These are phyloP conservation scores for Wickerhamiella nectarea DNA, from an alignment of 805 yeast genomes.

Conservation along the genomic window DNA sequence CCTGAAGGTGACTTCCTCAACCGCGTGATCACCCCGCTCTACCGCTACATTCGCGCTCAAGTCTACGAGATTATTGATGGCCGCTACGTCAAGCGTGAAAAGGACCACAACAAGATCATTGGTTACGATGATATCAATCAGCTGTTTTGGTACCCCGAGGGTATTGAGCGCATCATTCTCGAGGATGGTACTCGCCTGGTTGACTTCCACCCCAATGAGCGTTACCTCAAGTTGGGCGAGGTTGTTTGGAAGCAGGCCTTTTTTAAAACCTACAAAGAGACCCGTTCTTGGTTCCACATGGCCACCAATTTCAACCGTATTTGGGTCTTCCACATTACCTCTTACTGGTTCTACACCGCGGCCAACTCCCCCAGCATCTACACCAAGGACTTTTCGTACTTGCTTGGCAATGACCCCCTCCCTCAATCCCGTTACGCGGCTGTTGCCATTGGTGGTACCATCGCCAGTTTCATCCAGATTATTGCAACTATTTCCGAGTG, in stretches of 20 bases:
- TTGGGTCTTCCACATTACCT: conserved; percentile 83
- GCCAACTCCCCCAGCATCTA: conserved; percentile 85
- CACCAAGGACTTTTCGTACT: conserved; percentile 74
- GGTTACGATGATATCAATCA: conserved; percentile 98
- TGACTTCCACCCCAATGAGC: conserved; percentile 79
- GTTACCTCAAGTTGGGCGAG: conserved; percentile 81
- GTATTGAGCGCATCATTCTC: conserved; percentile 80
- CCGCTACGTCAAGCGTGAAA: conserved; percentile 45
- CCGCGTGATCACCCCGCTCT: conserved; percentile 84
- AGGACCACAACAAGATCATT: conserved; percentile 48
- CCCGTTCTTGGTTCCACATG: conserved; percentile 94
- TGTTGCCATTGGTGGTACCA: conserved; percentile 80
- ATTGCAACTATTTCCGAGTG: conserved; percentile 84
- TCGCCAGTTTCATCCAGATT: conserved; percentile 72
- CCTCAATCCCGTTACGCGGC: conserved; percentile 89
- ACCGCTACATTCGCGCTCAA: conserved; percentile 53
- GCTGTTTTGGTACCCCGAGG: conserved; percentile 99
- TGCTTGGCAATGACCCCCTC: conserved; percentile 72
- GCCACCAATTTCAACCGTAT: conserved; percentile 94
- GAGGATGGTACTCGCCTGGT: conserved; percentile 88
- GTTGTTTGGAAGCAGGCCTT: conserved; percentile 85
- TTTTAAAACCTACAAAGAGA: conserved; percentile 90
- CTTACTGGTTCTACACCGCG: conserved; percentile 91
- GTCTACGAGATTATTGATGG: conserved; percentile 46
- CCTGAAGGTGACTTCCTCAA: conserved; percentile 69